Conservation (phyloP, 2,329 filamentous ascomycete species). For the Colletotrichum sp. region DNA sequence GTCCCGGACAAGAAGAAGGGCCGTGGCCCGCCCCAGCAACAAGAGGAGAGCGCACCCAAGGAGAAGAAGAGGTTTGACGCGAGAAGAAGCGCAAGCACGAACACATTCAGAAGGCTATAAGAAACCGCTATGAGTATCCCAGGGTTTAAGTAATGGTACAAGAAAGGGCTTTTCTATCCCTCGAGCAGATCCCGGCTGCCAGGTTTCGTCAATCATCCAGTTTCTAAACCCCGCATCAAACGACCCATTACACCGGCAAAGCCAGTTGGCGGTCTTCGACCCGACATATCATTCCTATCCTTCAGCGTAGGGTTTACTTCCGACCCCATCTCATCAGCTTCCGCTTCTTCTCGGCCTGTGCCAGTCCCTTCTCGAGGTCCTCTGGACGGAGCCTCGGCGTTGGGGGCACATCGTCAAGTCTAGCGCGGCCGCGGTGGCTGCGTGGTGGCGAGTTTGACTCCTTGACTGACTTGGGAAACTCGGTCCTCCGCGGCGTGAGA, state of each 20-base stretch:
- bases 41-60: conserved; percentile 28
- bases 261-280: conserved; percentile 6
- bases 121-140: conserved; percentile 26
- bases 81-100: conserved; percentile 76
- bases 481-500: conserved; percentile 65
- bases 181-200: conserved; percentile 2
- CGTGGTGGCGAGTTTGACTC: conserved; percentile 30
- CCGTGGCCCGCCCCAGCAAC: conserved; percentile 24
- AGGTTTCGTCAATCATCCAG: background rate
- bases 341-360: conserved; percentile 39
- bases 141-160: conserved; percentile 13
- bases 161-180: conserved; percentile 1
- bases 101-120: conserved; percentile 74
- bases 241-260: conserved; percentile 13
- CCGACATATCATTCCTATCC: background rate
- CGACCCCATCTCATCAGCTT: conserved; percentile 36
- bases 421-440: conserved; percentile 13
- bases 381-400: conserved; percentile 59
- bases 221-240: background rate
- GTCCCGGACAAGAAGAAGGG: conserved; percentile 63
- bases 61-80: conserved; percentile 41
- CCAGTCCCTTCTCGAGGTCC: conserved; percentile 65
- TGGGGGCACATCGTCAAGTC: conserved; percentile 60
- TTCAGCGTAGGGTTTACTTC: background rate
- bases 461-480: conserved; percentile 66